Evolutionary conservation across 2,329 filamentous ascomycete genomes (phyloP).

Genomic region (Apiospora marii): DNA sequence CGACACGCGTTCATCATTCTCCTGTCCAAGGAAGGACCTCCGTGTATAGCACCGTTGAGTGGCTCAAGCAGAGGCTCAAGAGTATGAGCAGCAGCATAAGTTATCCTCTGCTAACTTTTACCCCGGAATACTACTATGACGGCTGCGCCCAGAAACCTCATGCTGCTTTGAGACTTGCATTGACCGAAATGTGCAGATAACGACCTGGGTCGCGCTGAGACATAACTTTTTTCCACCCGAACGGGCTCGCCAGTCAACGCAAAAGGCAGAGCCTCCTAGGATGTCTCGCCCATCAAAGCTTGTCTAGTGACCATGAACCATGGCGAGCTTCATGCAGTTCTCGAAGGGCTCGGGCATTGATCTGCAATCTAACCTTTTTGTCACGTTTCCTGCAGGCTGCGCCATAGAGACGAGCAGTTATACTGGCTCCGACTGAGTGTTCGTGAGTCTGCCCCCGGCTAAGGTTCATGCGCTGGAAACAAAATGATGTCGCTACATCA

Average conservation of each 20-base stretch:
- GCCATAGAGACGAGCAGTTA: neutral
- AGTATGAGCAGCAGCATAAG: neutral
- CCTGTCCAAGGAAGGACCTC: neutral
- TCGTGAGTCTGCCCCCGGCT: neutral
- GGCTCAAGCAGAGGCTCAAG: neutral
- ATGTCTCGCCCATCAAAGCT: neutral
- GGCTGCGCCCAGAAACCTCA: neutral
- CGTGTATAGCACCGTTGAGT: neutral
- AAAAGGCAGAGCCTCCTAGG: neutral
- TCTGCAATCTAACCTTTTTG: neutral
- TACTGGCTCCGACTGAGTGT: neutral
- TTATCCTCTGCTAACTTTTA: neutral
- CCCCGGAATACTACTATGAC: neutral
- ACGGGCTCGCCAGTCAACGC: neutral
- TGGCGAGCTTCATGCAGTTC: neutral
- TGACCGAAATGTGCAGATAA: neutral
- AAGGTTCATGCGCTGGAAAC: neutral
- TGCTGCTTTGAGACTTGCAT: neutral
- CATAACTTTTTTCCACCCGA: neutral
- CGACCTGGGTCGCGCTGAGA: neutral
- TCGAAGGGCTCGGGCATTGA: neutral
- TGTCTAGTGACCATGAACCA: neutral
- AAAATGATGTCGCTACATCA: slow-evolving; percentile 13
- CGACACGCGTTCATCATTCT: neutral
- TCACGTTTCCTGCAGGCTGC: neutral